Percentiles rank a stretch among this genome's conserved stretches.
These are phyloP conservation scores for Apiotrichum laibachii DNA, from an alignment of 1,284 basidiomycete species.

Conservation along the genomic window DNA sequence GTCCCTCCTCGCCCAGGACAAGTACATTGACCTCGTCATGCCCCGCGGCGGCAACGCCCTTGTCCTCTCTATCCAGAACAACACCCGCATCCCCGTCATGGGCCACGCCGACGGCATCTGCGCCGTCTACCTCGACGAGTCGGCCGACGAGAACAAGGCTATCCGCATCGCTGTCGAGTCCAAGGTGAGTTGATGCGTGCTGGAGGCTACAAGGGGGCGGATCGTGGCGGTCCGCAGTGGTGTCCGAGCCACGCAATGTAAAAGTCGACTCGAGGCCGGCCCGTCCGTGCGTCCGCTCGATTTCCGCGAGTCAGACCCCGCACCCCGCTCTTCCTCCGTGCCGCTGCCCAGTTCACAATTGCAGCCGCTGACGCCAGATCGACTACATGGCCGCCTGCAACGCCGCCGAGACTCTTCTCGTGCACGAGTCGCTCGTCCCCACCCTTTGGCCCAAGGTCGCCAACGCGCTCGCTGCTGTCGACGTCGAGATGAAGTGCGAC, in stretches of 20 bases:
- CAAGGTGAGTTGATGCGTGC: constrained; percentile 61
- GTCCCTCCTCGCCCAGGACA: constrained; percentile 77
- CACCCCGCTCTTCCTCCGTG: too few relatives aligned
- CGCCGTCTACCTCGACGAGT: constrained; percentile 57
- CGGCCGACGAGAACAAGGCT: constrained; percentile 74
- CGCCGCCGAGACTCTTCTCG: constrained; percentile 81
- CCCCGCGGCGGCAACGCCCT: constrained; percentile 91
- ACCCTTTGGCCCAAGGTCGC: constrained; percentile 81
- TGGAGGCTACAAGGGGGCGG: too few relatives aligned
- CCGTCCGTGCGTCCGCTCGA: too few relatives aligned
- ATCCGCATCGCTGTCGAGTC: constrained; percentile 80
- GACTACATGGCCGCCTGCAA: constrained; percentile 98
- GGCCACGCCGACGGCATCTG: constrained; percentile 73
- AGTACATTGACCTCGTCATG: constrained; percentile 95
- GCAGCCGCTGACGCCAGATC: constrained; percentile 56
- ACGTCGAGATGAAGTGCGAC: constrained; percentile 81
- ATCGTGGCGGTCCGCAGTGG: too few relatives aligned
- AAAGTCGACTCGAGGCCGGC: too few relatives aligned
- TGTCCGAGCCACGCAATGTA: too few relatives aligned
- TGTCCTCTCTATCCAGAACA: constrained; percentile 82
- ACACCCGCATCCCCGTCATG: constrained; percentile 94
- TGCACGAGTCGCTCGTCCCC: constrained; percentile 69
- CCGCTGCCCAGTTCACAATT: too few relatives aligned
- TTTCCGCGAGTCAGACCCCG: too few relatives aligned
- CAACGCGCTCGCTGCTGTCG: constrained; percentile 63